Base-by-base conservation (phyloP, 108 stramenopile genomes). In the Cyclotella kingstonii region DNA sequence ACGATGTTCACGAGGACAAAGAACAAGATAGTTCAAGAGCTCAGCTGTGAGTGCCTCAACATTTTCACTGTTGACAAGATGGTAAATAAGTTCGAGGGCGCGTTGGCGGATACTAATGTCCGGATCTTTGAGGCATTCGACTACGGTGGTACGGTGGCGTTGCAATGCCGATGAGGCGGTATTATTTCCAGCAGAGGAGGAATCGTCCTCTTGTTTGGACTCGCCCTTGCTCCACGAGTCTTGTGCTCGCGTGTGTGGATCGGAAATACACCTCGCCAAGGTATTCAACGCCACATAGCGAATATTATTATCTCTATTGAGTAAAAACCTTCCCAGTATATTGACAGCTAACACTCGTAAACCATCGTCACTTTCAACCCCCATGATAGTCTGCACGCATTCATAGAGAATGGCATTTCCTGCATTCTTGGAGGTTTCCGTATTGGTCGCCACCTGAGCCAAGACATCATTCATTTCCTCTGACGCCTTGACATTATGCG, bases 361-460 rank as follows among this genome's bases (percentile, higher is more conserved):
- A 34, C 96, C 91, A 52, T 92, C 93, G 63, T 99, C 99, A 58
- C 85, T 84, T 74, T 97, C 93, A 23, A 96, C 85, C 14, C 82
- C 81, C 93, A 99, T 97, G 64, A 99, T 98, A 23, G 96, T 97
- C 50, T 93, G 93, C 5, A 99, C 99, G 63, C 96, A 97, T 68
- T 99, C 97, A 73, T 99, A 99, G 57, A 99, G 75, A 60, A 99
- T 97, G 29, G 99, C 95, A 73, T 99, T 98, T 38, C 99, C 99
- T 10, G 99, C 89, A 77, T 97, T 98, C 74, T 97, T 96, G 40
- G 94, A 81, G 15, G 97, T 93, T 54, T 98, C 97, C 34, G 99
- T 99, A 78, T 97, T 96, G 33, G 97, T 98, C 25, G 97, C 99
- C 23, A 98, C 99, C 81, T 97, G 95, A 0, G 98, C 97, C 21